Evolutionary conservation across 768 basidiomycete genomes (phyloP), one percentile per base, ranked within the genome.

Genomic region (Tulasnella sp.): DNA sequence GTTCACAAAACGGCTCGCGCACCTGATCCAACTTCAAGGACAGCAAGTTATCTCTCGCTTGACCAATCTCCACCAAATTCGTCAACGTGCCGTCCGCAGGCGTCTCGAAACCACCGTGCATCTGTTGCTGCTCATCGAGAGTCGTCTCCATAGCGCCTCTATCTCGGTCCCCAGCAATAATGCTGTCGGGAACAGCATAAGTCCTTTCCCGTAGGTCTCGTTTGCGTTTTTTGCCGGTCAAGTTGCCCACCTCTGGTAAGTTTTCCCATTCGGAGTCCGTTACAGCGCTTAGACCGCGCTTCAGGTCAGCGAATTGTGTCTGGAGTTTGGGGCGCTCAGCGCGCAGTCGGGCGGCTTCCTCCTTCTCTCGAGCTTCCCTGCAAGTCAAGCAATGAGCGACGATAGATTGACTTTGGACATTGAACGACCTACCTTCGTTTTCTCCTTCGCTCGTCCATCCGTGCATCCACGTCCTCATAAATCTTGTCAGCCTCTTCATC

Each of bases 401-500:
- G 11, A 12, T 72, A 3, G 52, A 39, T n/a, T 22, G n/a, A 19
- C 7, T 32, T 5, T 81, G 76, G 72, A 79, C 34, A 14, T 80
- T 44, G 73, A 74, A 62, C 7, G 72, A 86, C 90, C 77, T 80
- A 92, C 92, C 92, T 88, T 75, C 91, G 86, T 63, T 86, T 84
- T 78, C 87, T 86, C 77, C 97, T 82, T 74, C 97, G 83, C 44
- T 89, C 85, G 78, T 98, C 96, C 91, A 99, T 95, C 35, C 88
- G 88, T 52, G 87, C 84, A 77, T 98, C 95, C 0, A 98, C 95
- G n/a, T 82, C 77, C 32, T 97, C 96, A 79, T 96, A 99, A 67
- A 97, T 97, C 78, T 86, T 86, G 80, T 98, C 96, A 0, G 96
- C 97, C 79, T 98, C 97, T 76, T 98, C 95, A 74, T 99, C 97